Percentiles rank a stretch among this genome's conserved stretches.
phyloP scores from a whole-genome alignment of 164 flowering plant genomes.

The Aristolochia contorta region DNA sequence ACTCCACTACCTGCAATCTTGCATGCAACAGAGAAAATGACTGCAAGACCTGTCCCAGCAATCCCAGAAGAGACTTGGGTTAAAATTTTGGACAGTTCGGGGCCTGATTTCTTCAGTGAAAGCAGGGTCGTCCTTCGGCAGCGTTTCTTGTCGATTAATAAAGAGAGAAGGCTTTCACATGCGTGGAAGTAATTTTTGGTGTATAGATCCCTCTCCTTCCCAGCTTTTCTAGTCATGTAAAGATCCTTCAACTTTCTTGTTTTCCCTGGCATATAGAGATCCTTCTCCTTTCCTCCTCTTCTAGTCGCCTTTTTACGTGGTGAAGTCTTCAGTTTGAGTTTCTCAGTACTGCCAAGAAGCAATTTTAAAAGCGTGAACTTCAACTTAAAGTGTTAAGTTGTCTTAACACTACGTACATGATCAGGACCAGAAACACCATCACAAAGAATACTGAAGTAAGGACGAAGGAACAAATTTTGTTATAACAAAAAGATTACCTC shows the following conservation, averaged over 20 bases:
- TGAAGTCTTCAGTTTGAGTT: conserved; percentile 33
- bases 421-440: no score
- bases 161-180: conserved; percentile 72
- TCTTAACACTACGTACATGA: no score
- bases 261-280: conserved; percentile 10
- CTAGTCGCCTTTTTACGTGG: conserved; percentile 35
- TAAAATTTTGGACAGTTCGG: conserved; percentile 58
- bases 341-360: conserved; percentile 21
- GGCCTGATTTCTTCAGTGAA: conserved; percentile 56
- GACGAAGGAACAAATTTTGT: no score
- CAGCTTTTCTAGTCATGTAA: background rate
- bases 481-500: conserved; percentile 32
- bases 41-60: conserved; percentile 85
- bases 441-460: no score
- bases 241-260: background rate
- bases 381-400: no score
- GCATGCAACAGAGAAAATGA: conserved; percentile 46
- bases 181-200: conserved; percentile 55
- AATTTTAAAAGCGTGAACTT: background rate
- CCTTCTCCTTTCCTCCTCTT: conserved; percentile 13
- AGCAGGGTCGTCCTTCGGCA: conserved; percentile 27
- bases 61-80: conserved; percentile 64
- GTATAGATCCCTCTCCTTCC: conserved; percentile 45
- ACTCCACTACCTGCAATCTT: conserved; percentile 42
- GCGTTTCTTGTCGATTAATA: conserved; percentile 36